Conservation (phyloP, 2,329 filamentous ascomycete genomes). For the Geosmithia flava region DNA sequence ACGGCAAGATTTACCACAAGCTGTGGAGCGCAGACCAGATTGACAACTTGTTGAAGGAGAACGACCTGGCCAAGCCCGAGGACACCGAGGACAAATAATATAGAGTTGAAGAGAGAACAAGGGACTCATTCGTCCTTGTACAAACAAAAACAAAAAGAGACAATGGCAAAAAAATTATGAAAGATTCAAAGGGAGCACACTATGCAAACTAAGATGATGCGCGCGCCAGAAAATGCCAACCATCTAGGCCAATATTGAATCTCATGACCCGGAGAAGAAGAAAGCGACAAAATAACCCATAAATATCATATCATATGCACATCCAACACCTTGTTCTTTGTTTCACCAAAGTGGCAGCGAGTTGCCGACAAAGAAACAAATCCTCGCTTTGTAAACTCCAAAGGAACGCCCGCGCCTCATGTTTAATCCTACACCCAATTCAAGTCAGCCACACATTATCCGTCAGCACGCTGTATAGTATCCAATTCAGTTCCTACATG, state of each 20-base stretch:
- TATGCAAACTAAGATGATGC: not conserved
- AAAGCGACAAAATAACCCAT: not conserved
- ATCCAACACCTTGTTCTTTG: not conserved
- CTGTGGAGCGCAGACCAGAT: slow-evolving; percentile 97
- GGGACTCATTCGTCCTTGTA: not conserved
- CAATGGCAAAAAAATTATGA: not conserved
- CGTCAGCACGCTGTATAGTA: not conserved
- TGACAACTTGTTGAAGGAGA: slow-evolving; percentile 83
- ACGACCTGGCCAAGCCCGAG: slow-evolving; percentile 84
- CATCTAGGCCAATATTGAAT: not conserved
- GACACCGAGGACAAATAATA: slow-evolving; percentile 51
- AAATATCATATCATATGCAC: not conserved
- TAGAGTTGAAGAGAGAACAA: slow-evolving; percentile 1
- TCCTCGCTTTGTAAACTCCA: not conserved
- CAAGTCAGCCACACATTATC: not conserved
- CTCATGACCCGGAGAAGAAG: no score
- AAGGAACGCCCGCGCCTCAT: no score
- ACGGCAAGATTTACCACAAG: slow-evolving; percentile 96
- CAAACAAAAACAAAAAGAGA: not conserved
- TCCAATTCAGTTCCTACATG: slow-evolving; percentile 15
- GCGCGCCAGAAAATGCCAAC: not conserved
- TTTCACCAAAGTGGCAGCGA: not conserved
- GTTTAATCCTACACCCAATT: not conserved
- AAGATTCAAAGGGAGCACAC: not conserved
- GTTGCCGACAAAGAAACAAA: not conserved